Base-by-base conservation (phyloP, 1,139 yeast genomes). In the Kluyveromyces sp. region DNA sequence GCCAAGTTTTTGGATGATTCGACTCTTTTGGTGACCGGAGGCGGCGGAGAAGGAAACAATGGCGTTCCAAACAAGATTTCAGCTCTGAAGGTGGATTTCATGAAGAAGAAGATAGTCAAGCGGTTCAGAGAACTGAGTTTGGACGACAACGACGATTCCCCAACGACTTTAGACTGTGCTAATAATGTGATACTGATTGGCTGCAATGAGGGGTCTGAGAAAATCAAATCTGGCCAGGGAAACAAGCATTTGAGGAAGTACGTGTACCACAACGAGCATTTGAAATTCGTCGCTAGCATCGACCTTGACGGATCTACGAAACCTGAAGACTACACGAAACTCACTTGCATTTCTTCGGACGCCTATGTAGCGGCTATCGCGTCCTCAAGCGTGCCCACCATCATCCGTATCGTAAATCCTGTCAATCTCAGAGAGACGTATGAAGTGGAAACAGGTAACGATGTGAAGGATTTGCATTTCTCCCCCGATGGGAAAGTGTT, bases 11-110 rank as follows among this genome's bases (percentile, higher is more conserved):
- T 81, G 43, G 72, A 77, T 53, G 74, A 80, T 53, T 69, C 72
- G 51, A 75, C 81, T 3, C 63, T 88, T 30, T 64, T 88, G 42
- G 84, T 83, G 25, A 78, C 88, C 4, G 98, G 98, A 35, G 98
- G 97, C 37, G 96, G 96, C 32, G 97, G 96, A 33, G 95, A 86
- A 63, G 95, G 95, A 13, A 81, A 77, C 57, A 81, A 86, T 58
- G 96, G 96, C 36, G 78, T 88, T 45, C 85, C 92, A 38, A 89
- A 89, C 64, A 87, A 84, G 61, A 70, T 89, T 54, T 79, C 88
- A n/a, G 87, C 83, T 15, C 65, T 82, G 39, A 69, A 75, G 45
- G 69, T 83, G 45, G 74, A 75, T 54, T 78, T 79, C 48, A 68
- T 71, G 32, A 61, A 67, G 38, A 74, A 77, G 50, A 73, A 78